Base-by-base conservation (phyloP, 345 rosid species). In the Hypericum androsaemum region DNA sequence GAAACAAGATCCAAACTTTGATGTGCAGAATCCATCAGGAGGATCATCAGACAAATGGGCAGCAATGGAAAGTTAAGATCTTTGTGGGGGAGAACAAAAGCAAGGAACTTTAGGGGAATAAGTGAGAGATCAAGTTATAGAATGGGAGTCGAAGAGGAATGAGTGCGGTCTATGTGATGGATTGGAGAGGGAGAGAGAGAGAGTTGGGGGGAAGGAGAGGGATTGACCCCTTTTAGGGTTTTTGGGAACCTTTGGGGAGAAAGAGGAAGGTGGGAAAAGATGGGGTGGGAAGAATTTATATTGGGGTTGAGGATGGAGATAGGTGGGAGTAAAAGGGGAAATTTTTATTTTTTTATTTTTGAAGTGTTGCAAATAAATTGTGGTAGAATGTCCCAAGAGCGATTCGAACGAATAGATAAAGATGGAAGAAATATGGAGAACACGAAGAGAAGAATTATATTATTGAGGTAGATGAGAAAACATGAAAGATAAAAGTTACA, bases 21-120 rank as follows among this genome's bases (percentile, higher is more conserved):
- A 42, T 15, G 10, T 60, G 65, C 55, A 47, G 28, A 46, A 28
- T 46, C 48, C 55, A 73, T 43, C 64, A 59, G 8, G 10, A 51
- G 38, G 41, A 64, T 39, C 52, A 62, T 56, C 44, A 70, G 39
- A 50, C 22, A 65, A 65, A 41, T 46, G 72, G 57, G 64, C 22
- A 37, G 44, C 53, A 8, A 38, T 39, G 5, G 8, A 54, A 42
- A 57, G 5, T 8, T 13, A 49, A 32, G 41, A 59, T 32, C 32
- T 43, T 13, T 0, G 11, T 43, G 42, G 15, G 14, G 41, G 8
- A 8, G 36, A 41, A 58, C 46, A 8, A 4, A 14, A 12, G 5
- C 3, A 7, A 2, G 6, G 14, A 37, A 10, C n/a, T n/a, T n/a
- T n/a, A n/a, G n/a, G n/a, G 32, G 32, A 22, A 4, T 22, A 4